Evolutionary conservation across 352 stramenopile genomes (phyloP).

Genomic region (Globisporangium solare): DNA sequence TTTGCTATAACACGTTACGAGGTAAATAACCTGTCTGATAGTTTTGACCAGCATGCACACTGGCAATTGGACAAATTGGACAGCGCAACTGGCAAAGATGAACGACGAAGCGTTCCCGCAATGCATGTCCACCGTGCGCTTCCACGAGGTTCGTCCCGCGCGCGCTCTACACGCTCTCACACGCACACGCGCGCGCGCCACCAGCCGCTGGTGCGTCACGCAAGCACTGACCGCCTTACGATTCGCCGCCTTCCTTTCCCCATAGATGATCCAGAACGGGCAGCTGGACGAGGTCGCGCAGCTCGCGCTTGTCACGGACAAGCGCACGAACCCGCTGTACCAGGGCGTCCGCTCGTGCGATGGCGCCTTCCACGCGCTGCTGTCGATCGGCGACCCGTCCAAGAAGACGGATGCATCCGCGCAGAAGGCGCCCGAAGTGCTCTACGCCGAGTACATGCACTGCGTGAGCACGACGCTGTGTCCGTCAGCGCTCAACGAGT

Average conservation of each 20-base stretch:
- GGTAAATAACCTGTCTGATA: not conserved
- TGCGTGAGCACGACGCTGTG: constrained; percentile 53
- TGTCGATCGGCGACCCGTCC: constrained; percentile 18
- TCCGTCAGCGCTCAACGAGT: constrained; percentile 40
- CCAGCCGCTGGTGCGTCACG: not conserved
- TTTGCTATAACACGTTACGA: no score
- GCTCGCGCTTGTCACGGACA: constrained; percentile 34
- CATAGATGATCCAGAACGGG: constrained; percentile 41
- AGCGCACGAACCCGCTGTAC: constrained; percentile 36
- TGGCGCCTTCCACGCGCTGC: constrained; percentile 42
- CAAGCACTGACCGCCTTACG: not conserved
- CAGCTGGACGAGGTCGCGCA: constrained; percentile 35
- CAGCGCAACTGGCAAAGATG: constrained; percentile 15
- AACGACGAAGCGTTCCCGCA: constrained; percentile 44
- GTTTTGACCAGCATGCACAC: not conserved
- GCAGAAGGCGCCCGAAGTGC: constrained; percentile 30
- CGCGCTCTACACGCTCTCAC: not conserved
- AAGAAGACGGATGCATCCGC: constrained; percentile 7
- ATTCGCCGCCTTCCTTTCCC: not conserved
- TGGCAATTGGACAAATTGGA: not conserved
- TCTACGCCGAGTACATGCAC: constrained; percentile 66
- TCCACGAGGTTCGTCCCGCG: constrained; percentile 48
- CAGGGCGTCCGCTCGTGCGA: constrained; percentile 48
- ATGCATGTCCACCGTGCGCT: constrained; percentile 50
- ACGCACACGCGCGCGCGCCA: not conserved